phyloP scores from a whole-genome alignment of 805 yeast species.

The Hanseniaspora guilliermondii region DNA sequence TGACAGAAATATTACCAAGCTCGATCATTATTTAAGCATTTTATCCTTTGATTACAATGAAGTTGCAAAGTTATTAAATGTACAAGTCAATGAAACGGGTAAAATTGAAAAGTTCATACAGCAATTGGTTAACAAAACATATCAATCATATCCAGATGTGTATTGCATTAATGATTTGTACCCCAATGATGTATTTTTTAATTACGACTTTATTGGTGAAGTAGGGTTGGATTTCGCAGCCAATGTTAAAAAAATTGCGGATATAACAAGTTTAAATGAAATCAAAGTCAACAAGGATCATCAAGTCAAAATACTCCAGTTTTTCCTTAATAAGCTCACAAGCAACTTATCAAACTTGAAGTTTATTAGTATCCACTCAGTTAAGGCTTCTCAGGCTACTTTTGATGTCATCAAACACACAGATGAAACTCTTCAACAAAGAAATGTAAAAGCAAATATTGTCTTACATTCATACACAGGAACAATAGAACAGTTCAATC shows the following conservation, averaged over 20 bases:
- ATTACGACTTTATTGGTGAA: conserved; percentile 56
- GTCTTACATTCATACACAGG: conserved; percentile 83
- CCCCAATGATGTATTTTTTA: neutral
- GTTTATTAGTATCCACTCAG: conserved; percentile 70
- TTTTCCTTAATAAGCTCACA: conserved; percentile 45
- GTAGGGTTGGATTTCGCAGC: conserved; percentile 74
- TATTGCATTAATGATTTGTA: neutral
- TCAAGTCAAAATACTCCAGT: conserved; percentile 42
- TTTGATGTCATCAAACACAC: conserved; percentile 11
- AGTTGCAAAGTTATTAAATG: conserved; percentile 26
- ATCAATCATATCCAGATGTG: conserved; percentile 6
- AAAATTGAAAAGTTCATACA: conserved; percentile 28
- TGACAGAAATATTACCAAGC: conserved; percentile 26
- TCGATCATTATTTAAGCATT: conserved; percentile 44
- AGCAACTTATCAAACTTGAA: conserved; percentile 26
- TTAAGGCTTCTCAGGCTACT: conserved; percentile 46
- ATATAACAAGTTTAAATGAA: conserved; percentile 22
- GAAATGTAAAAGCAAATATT: conserved; percentile 29
- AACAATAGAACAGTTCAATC: conserved; percentile 52
- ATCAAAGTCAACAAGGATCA: conserved; percentile 52
- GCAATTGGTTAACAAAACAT: conserved; percentile 16
- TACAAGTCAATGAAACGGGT: conserved; percentile 53
- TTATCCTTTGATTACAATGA: conserved; percentile 29
- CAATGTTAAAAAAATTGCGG: conserved; percentile 30
- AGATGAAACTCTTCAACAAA: conserved; percentile 9